Percentiles rank a stretch among this genome's conserved stretches.
Conservation (phyloP, 345 rosid species). For the Raphanus raphanistrum region DNA sequence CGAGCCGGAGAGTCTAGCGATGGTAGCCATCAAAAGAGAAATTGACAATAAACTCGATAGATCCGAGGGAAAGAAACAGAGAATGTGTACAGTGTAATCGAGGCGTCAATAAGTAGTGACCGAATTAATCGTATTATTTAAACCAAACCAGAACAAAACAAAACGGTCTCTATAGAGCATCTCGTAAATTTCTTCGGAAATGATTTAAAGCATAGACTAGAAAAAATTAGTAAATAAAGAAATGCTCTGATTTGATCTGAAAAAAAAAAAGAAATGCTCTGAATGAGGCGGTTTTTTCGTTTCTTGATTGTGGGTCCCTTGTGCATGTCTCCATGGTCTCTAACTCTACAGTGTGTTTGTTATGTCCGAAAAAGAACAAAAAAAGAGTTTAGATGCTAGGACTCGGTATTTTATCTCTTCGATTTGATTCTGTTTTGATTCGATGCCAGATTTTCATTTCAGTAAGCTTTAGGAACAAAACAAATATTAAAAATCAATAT, state of each 20-base stretch:
- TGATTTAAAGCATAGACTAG: neutral
- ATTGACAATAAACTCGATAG: neutral
- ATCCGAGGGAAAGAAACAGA: neutral
- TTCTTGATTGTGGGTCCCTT: too few relatives aligned
- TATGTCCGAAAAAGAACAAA: too few relatives aligned
- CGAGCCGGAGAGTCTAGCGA: constrained; percentile 62
- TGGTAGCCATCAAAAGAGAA: constrained; percentile 41
- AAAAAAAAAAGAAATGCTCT: too few relatives aligned
- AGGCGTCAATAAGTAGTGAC: neutral
- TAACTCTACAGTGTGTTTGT: too few relatives aligned
- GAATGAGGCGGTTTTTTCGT: neutral
- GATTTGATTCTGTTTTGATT: too few relatives aligned
- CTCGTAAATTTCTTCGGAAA: neutral
- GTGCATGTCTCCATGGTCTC: too few relatives aligned
- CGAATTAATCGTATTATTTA: neutral
- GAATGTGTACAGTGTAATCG: neutral
- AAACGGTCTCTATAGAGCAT: constrained; percentile 5
- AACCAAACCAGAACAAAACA: neutral
- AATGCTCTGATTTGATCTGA: too few relatives aligned
- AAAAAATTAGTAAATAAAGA: neutral
- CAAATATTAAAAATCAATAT: too few relatives aligned
- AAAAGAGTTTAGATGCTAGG: too few relatives aligned
- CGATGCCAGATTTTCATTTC: too few relatives aligned
- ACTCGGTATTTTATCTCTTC: too few relatives aligned
- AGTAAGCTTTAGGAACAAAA: too few relatives aligned